phyloP scores from a whole-genome alignment of 2,329 filamentous ascomycete species.

The Cladophialophora carrionii region DNA sequence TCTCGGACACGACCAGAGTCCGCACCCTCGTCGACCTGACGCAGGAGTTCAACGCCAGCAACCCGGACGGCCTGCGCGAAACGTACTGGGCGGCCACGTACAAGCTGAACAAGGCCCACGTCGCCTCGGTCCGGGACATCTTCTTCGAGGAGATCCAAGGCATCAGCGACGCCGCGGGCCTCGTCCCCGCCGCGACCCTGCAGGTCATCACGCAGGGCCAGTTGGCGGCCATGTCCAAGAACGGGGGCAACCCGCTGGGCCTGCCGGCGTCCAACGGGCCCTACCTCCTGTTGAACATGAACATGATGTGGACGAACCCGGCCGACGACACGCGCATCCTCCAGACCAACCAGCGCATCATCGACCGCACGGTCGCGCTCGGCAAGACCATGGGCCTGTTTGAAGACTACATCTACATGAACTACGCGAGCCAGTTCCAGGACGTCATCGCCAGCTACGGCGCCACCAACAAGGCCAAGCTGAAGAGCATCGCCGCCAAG shows the following conservation, averaged over 20 bases:
- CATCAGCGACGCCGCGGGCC: conserved; percentile 34
- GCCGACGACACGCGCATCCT: conserved; percentile 43
- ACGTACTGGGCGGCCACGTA: conserved; percentile 44
- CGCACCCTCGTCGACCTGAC: conserved; percentile 43
- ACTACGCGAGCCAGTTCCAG: conserved; percentile 53
- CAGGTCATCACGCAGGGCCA: conserved; percentile 44
- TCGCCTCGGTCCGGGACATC: conserved; percentile 38
- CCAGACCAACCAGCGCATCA: conserved; percentile 38
- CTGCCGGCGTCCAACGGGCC: conserved; percentile 39
- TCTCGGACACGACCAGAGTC: conserved; percentile 42
- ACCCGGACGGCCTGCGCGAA: conserved; percentile 43
- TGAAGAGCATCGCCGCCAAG: conserved; percentile 44
- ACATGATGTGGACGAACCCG: conserved; percentile 42
- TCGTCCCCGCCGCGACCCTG: conserved; percentile 41
- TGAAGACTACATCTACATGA: conserved; percentile 51
- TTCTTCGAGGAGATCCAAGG: conserved; percentile 38
- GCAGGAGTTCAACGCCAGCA: conserved; percentile 42
- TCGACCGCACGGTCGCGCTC: conserved; percentile 40
- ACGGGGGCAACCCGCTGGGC: conserved; percentile 45
- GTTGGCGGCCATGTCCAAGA: conserved; percentile 41
- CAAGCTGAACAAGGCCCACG: conserved; percentile 40
- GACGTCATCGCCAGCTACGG: conserved; percentile 51
- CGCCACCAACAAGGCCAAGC: conserved; percentile 41
- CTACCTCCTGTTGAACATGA: conserved; percentile 41
- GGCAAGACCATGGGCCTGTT: conserved; percentile 41